Evolutionary conservation across 2,329 filamentous ascomycete species (phyloP).

Genomic region (Hymenoscyphus fructigenus): DNA sequence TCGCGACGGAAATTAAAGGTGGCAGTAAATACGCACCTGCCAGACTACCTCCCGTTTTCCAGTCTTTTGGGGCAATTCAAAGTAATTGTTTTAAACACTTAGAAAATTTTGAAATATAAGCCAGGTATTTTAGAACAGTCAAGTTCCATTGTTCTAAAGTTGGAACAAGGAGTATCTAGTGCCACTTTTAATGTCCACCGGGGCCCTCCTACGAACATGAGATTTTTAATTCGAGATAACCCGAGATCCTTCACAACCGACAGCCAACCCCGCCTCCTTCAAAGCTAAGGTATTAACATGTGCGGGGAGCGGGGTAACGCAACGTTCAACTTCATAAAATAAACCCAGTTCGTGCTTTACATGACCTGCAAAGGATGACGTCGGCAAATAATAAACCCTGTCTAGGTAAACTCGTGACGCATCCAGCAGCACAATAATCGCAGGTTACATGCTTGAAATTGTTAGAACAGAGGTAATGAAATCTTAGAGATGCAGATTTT

Average conservation of each 20-base stretch:
- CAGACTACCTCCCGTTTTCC: no score
- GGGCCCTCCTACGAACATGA: not conserved
- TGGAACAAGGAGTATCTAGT: no score
- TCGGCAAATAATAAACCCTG: not conserved
- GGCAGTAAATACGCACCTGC: no score
- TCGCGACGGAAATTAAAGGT: no score
- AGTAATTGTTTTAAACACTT: no score
- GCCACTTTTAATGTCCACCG: no score
- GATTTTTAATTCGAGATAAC: not conserved
- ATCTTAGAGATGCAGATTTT: not conserved
- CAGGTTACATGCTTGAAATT: not conserved
- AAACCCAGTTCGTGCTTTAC: not conserved
- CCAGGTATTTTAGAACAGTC: no score
- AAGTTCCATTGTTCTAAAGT: no score
- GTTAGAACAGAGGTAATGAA: not conserved
- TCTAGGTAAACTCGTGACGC: not conserved
- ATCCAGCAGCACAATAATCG: not conserved
- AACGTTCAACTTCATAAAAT: not conserved
- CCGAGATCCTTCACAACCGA: not conserved
- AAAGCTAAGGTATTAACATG: not conserved
- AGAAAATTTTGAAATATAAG: no score
- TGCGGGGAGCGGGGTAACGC: conserved; percentile 3
- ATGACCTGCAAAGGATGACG: not conserved
- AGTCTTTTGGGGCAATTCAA: no score
- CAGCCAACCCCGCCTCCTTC: not conserved